Percentiles rank a stretch among this genome's conserved stretches.
These are phyloP conservation scores for Ceriops decandra DNA, from an alignment of 345 rosid genomes.

Conservation along the genomic window DNA sequence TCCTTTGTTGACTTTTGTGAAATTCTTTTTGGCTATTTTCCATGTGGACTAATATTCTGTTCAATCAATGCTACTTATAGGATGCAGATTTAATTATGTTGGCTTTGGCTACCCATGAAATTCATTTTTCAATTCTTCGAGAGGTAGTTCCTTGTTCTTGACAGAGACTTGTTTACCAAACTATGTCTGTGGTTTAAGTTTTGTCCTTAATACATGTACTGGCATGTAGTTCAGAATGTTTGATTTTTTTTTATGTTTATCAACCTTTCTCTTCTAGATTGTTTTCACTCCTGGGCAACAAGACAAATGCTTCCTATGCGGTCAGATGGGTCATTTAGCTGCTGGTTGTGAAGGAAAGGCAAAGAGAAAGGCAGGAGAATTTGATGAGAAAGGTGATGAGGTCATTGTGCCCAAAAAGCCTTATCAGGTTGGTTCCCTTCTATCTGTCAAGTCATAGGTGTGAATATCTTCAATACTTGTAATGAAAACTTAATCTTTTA, in stretches of 20 bases:
- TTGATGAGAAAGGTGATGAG: constrained; percentile 84
- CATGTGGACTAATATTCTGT: constrained; percentile 13
- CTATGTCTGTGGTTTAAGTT: neutral
- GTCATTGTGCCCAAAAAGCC: constrained; percentile 64
- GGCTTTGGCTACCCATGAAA: constrained; percentile 92
- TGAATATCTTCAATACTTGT: neutral
- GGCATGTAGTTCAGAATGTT: neutral
- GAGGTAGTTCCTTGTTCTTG: constrained; percentile 50
- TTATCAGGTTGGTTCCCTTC: constrained; percentile 57
- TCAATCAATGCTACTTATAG: constrained; percentile 39
- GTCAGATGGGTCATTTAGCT: constrained; percentile 92
- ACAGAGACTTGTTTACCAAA: neutral
- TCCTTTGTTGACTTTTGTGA: constrained; percentile 5
- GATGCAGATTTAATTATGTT: constrained; percentile 98
- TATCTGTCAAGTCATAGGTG: neutral
- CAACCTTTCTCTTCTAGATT: constrained; percentile 37
- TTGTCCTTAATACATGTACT: neutral
- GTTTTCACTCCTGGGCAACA: constrained; percentile 70
- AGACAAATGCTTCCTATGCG: constrained; percentile 91
- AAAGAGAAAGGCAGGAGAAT: constrained; percentile 82
- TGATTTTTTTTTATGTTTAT: neutral
- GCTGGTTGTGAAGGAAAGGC: constrained; percentile 84
- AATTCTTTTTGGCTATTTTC: neutral
- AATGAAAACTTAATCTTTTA: constrained; percentile 4
- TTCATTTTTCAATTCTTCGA: constrained; percentile 91